Conservation (phyloP, 1,284 basidiomycete genomes). For the Vanrija pseudolonga region DNA sequence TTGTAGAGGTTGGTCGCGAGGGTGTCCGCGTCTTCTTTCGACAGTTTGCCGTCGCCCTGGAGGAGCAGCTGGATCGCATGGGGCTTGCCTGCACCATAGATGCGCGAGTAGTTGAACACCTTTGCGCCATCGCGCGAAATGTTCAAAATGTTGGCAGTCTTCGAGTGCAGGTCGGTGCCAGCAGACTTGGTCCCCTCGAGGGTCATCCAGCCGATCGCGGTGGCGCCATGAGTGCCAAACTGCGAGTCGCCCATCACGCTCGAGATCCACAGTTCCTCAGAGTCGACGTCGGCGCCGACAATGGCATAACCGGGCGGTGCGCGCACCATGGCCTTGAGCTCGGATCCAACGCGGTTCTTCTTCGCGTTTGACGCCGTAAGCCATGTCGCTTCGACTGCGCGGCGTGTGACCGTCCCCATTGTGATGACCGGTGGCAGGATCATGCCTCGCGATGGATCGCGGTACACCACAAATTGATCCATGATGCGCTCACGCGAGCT, state of each 20-base stretch:
- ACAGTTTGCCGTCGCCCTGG: slow-evolving; percentile 78
- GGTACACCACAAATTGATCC: slow-evolving; percentile 91
- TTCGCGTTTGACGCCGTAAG: slow-evolving; percentile 97
- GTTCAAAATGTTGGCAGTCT: slow-evolving; percentile 89
- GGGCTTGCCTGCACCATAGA: slow-evolving; percentile 95
- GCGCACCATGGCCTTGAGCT: slow-evolving; percentile 95
- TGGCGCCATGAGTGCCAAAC: slow-evolving; percentile 94
- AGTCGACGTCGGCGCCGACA: slow-evolving; percentile 97
- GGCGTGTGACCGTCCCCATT: slow-evolving; percentile 97
- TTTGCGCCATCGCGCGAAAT: slow-evolving; percentile 95
- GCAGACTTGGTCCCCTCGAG: slow-evolving; percentile 96
- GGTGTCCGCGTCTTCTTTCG: slow-evolving; percentile 70
- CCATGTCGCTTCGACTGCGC: slow-evolving; percentile 98
- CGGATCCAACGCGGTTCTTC: slow-evolving; percentile 92
- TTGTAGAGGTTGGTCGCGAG: slow-evolving; percentile 84
- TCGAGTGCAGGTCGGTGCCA: slow-evolving; percentile 95
- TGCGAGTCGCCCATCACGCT: slow-evolving; percentile 99
- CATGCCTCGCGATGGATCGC: slow-evolving; percentile 63
- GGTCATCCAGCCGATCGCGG: slow-evolving; percentile 98
- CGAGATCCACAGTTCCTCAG: slow-evolving; percentile 98
- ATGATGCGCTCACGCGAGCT: slow-evolving; percentile 85
- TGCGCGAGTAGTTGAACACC: slow-evolving; percentile 98
- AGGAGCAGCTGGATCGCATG: slow-evolving; percentile 86
- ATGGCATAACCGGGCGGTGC: slow-evolving; percentile 91
- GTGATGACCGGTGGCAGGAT: slow-evolving; percentile 95